Evolutionary conservation across 352 stramenopile species (phyloP), one percentile per base, ranked within the genome.

Genomic region (Phytophthora nicotianae): DNA sequence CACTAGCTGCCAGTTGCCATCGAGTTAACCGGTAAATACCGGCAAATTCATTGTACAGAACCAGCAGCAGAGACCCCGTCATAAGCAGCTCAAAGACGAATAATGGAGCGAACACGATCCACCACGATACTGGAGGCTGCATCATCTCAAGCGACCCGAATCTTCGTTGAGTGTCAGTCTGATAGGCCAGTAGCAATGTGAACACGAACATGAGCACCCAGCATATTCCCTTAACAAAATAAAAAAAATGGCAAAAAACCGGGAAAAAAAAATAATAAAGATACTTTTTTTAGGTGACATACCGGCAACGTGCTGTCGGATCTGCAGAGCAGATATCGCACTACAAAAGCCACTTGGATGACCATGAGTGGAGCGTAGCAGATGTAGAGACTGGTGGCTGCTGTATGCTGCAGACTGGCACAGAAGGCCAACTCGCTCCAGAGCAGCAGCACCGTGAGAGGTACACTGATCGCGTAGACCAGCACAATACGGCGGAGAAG

Each of bases 401-500:
- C 50, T 17, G 64, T 55, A 48, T 90, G 67, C 51, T 86, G 67
- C 17, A 95, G 58, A 37, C 83, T 81, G 24, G 83, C 83, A 43
- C 86, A 95, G 48, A 95, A 95, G 16, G 86, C 86, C 47, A 95
- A 43, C 53, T 95, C 80, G 57, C 83, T 91, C 86, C 83, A 95
- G 9, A 95, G 71, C 58, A 95, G 59, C 50, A 95, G 61, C 48
- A 86, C 38, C 16, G 75, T 68, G n/a, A 95, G 68, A 33, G 86
- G 86, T 21, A 91, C 68, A 49, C 72, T 92, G 40, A 92, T 73
- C 32, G 75, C 79, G 63, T 95, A 95, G 17, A 95, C 64, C 20
- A 91, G 68, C 26, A 95, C 70, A 38, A 95, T 89, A 26, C 85
- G 71, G 29, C 83, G 76, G 50, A 95, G 56, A 29, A 95, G 72